Evolutionary conservation across 2,329 filamentous ascomycete genomes (phyloP).

Genomic region (Xylaria multiplex): DNA sequence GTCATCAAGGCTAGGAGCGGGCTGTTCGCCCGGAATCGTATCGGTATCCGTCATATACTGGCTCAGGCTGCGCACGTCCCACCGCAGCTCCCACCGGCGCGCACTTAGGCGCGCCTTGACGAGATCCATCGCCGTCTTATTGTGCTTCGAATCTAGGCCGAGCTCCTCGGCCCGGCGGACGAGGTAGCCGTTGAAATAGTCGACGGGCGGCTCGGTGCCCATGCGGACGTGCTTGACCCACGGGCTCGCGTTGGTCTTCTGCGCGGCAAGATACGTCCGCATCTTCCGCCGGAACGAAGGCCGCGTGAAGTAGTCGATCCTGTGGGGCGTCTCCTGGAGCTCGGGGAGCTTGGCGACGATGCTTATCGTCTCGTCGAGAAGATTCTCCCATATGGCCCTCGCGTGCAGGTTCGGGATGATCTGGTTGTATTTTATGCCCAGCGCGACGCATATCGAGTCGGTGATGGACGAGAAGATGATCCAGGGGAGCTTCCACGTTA

Average conservation of each 20-base stretch:
- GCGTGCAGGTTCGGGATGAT: constrained; percentile 74
- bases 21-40: constrained; percentile 38
- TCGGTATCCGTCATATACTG: constrained; percentile 46
- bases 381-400: constrained; percentile 71
- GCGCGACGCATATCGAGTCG: constrained; percentile 81
- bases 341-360: constrained; percentile 82
- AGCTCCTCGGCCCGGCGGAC: constrained; percentile 75
- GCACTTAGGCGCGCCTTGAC: constrained; percentile 73
- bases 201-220: constrained; percentile 76
- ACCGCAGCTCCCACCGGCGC: constrained; percentile 47
- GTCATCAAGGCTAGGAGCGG: constrained; percentile 24
- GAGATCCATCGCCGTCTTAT: constrained; percentile 76
- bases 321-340: constrained; percentile 67
- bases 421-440: constrained; percentile 79
- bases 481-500: constrained; percentile 80
- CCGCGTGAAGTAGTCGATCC: constrained; percentile 66
- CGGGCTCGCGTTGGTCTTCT: constrained; percentile 67
- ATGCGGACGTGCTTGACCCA: constrained; percentile 74
- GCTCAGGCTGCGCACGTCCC: constrained; percentile 36
- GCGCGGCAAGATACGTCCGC: constrained; percentile 63
- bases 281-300: constrained; percentile 70
- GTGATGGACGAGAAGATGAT: constrained; percentile 80
- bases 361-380: constrained; percentile 77
- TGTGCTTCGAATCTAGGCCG: constrained; percentile 76
- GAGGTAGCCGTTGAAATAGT: constrained; percentile 91